Evolutionary conservation across 192 early-diverging fungal species (phyloP).

Genomic region (Coemansia sp.): DNA sequence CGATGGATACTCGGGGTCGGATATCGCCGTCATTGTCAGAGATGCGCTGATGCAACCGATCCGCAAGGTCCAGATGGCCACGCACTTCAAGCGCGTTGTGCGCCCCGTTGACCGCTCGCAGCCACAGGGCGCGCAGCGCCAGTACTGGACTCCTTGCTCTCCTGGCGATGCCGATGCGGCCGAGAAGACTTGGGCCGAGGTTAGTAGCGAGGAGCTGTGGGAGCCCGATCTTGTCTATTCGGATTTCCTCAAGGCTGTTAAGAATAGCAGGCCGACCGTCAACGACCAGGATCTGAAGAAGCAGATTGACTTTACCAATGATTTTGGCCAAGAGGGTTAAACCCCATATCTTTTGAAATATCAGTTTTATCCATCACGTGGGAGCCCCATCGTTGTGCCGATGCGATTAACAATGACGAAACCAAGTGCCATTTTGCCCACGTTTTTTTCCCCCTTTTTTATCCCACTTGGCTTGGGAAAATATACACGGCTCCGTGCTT

Average conservation of each 20-base stretch:
- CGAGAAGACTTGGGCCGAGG: constrained; percentile 88
- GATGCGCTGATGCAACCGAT: constrained; percentile 98
- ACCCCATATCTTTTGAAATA: neutral
- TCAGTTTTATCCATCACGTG: constrained; percentile 9
- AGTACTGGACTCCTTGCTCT: constrained; percentile 89
- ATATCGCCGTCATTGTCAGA: constrained; percentile 91
- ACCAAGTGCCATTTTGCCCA: neutral
- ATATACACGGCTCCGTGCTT: neutral
- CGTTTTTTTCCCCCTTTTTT: neutral
- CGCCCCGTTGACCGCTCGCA: constrained; percentile 12
- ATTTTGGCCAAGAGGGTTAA: constrained; percentile 72
- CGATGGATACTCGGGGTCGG: constrained; percentile 94
- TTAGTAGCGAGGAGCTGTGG: constrained; percentile 81
- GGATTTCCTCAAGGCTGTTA: constrained; percentile 86
- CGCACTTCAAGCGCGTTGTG: constrained; percentile 80
- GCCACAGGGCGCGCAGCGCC: constrained; percentile 15
- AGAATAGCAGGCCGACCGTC: constrained; percentile 78
- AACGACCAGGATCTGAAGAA: constrained; percentile 78
- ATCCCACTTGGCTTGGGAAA: no score
- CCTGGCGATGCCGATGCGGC: constrained; percentile 86
- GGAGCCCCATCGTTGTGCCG: constrained; percentile 1
- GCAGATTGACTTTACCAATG: constrained; percentile 89
- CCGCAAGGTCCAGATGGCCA: constrained; percentile 92
- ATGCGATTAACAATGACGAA: neutral
- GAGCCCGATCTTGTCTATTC: constrained; percentile 85